Conservation (phyloP, 768 basidiomycete genomes). For the Rossbeevera mucosa region DNA sequence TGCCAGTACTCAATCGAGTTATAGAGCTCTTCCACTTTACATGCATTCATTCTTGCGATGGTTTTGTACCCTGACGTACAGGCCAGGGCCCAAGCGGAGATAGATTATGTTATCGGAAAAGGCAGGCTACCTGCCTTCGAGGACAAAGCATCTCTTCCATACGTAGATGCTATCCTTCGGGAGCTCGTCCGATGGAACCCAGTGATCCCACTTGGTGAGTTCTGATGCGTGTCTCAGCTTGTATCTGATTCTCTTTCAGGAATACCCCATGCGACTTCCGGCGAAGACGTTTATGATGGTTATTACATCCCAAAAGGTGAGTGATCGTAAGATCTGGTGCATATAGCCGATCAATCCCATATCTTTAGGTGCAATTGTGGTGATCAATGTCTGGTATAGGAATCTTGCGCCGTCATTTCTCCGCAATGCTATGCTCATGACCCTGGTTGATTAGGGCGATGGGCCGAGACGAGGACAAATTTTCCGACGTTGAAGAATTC, state of each 20-base stretch:
- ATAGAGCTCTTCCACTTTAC: conserved; percentile 24
- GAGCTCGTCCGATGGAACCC: conserved; percentile 32
- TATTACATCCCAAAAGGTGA: conserved; percentile 41
- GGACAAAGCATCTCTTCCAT: conserved; percentile 33
- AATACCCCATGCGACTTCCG: conserved; percentile 22
- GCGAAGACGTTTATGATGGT: conserved; percentile 26
- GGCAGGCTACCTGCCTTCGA: conserved; percentile 24
- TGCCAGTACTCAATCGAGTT: not conserved
- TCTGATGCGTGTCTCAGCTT: not conserved
- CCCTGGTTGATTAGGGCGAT: conserved; percentile 18
- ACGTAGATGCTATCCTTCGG: conserved; percentile 38
- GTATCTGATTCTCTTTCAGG: conserved; percentile 7
- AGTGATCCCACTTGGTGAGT: conserved; percentile 21
- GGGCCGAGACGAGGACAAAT: conserved; percentile 15
- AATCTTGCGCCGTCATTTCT: not conserved
- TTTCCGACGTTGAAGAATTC: conserved; percentile 20
- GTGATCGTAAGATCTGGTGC: not conserved
- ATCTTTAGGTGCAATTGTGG: conserved; percentile 24
- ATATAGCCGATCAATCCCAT: conserved; percentile 2
- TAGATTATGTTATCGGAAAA: conserved; percentile 24
- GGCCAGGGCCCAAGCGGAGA: conserved; percentile 21
- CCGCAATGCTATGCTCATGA: not conserved
- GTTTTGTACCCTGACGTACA: conserved; percentile 26
- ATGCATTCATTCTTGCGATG: conserved; percentile 28
- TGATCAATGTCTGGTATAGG: conserved; percentile 35